phyloP scores from a whole-genome alignment of 768 basidiomycete species.

The Suillus brevipes region DNA sequence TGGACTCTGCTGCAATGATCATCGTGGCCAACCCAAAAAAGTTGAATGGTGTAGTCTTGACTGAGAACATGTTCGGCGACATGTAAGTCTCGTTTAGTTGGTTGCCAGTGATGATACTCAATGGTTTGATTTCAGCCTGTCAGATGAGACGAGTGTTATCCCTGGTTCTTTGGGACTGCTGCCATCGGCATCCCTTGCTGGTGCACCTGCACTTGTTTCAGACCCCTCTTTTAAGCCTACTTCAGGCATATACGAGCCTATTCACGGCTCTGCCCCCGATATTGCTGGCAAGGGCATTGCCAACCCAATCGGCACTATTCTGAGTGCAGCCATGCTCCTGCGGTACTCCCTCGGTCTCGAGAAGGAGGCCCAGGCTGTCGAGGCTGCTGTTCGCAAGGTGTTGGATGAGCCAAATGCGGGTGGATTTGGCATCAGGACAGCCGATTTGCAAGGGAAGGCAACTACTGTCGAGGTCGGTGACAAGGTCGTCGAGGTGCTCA shows the following conservation, averaged over 20 bases:
- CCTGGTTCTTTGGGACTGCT: slow-evolving; percentile 95
- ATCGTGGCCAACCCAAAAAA: slow-evolving; percentile 88
- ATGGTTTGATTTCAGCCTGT: slow-evolving; percentile 57
- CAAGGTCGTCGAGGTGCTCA: slow-evolving; percentile 73
- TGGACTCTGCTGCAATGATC: slow-evolving; percentile 96
- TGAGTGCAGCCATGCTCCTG: slow-evolving; percentile 90
- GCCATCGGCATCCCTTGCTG: slow-evolving; percentile 94
- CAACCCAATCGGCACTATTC: slow-evolving; percentile 93
- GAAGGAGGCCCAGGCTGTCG: slow-evolving; percentile 80
- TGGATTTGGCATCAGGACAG: slow-evolving; percentile 78
- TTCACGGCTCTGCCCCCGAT: slow-evolving; percentile 93
- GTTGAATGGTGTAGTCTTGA: slow-evolving; percentile 92
- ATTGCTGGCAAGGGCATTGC: slow-evolving; percentile 94
- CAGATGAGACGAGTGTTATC: slow-evolving; percentile 95
- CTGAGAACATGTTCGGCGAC: slow-evolving; percentile 95
- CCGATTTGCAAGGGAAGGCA: slow-evolving; percentile 81
- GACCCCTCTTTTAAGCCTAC: slow-evolving; percentile 70
- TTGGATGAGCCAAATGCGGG: slow-evolving; percentile 70
- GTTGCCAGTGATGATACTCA: neutral
- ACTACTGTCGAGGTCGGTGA: slow-evolving; percentile 83
- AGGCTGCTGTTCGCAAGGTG: slow-evolving; percentile 87
- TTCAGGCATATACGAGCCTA: slow-evolving; percentile 93
- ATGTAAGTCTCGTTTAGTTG: slow-evolving; percentile 60
- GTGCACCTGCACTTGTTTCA: slow-evolving; percentile 64
- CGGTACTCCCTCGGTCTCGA: slow-evolving; percentile 93